Base-by-base conservation (phyloP, 2,329 filamentous ascomycete genomes). In the Arachnopeziza araneosa region DNA sequence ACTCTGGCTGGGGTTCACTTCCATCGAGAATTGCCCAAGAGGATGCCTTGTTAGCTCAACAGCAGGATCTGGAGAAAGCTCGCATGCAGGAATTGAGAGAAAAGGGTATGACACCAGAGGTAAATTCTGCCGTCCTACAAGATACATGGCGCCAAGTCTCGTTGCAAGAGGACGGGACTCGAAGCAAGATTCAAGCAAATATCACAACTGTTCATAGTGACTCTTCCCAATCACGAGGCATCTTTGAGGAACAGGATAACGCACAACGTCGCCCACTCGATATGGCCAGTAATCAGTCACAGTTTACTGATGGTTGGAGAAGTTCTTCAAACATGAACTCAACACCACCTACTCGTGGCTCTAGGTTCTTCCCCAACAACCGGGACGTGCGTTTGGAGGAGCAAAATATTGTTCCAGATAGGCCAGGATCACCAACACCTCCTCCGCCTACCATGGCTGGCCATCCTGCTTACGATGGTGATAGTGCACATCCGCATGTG, bases 391-490 rank as follows among this genome's bases (percentile, higher is more conserved):
- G 79, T 17, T 67, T 73, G 10, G 79, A 81, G 24, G 73, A 76
- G 22, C 60, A 67, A 54, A 66, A 69, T 21, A 60, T 67, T 55
- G 68, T 67, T 24, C 78, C 78, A 52, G 73, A 75, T n/a, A 70
- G 68, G 65, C 70, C 68, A 52, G 68, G 63, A 24, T 88, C 85
- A 6, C 85, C 88, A 19, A 88, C 87, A 2, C 89, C 88, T 0
- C 89, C 89, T 2, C 89, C 90, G 53, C 88, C 88, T 0, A 86
- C 84, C 22, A 85, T 84, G 73, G 81, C 83, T 63, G 85, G 82
- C 10, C 89, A 93, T 68, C 89, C 89, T 6, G 89, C 82, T 1
- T 90, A 89, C 65, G 84, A 87, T 66, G 87, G 88, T 30, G 83
- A 90, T 67, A 78, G 76, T 1, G 75, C 76, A 36, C 84, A 82